These are phyloP conservation scores for Croton laevigatus DNA, from an alignment of 441 rosid genomes.

Conservation along the genomic window DNA sequence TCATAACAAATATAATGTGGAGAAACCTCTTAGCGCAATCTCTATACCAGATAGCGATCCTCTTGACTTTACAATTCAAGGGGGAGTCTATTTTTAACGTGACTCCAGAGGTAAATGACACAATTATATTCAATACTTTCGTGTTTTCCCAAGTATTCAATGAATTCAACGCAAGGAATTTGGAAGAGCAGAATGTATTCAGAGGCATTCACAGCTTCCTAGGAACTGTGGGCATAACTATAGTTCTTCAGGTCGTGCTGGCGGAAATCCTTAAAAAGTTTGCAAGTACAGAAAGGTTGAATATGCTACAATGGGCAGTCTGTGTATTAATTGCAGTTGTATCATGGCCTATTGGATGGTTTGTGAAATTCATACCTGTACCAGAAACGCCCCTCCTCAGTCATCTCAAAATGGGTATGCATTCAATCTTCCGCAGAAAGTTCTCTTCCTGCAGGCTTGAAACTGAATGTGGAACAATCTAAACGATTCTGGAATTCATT, in stretches of 20 bases:
- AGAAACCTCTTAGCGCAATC: conserved; percentile 69
- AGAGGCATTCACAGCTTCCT: conserved; percentile 53
- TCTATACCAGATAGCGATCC: conserved; percentile 50
- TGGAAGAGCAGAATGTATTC: conserved; percentile 70
- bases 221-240: conserved; percentile 54
- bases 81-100: conserved; percentile 56
- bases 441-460: conserved; percentile 21
- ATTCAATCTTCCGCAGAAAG: conserved; percentile 11
- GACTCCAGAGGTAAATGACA: conserved; percentile 46
- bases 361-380: conserved; percentile 62
- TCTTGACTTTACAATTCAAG: conserved; percentile 53
- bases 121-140: conserved; percentile 66
- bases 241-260: conserved; percentile 69
- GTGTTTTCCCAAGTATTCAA: conserved; percentile 86
- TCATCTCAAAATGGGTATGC: conserved; percentile 35
- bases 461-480: neutral
- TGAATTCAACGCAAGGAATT: conserved; percentile 75
- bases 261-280: conserved; percentile 68
- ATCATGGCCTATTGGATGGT: conserved; percentile 67
- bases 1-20: conserved; percentile 81
- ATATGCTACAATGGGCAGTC: conserved; percentile 48
- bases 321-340: conserved; percentile 49
- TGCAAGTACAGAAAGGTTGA: conserved; percentile 56
- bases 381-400: conserved; percentile 41
- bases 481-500: neutral